Conservation (phyloP, 352 stramenopile species). For the Sclerospora graminicola region DNA sequence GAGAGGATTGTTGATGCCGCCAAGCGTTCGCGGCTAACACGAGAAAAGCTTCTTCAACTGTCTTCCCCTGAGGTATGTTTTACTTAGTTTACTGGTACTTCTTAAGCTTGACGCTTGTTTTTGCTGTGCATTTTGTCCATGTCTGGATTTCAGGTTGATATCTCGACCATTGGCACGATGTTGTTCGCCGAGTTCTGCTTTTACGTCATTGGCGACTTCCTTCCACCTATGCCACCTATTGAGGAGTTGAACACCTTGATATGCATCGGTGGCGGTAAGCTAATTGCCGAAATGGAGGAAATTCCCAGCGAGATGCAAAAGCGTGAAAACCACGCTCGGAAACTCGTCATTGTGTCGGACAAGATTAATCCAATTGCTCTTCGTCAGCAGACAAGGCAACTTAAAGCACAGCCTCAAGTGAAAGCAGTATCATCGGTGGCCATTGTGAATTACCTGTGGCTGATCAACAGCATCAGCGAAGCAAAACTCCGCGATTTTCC, state of each 20-base stretch:
- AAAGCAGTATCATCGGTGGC: conserved; percentile 23
- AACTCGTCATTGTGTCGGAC: conserved; percentile 65
- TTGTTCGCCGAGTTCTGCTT: conserved; percentile 67
- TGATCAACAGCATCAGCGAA: conserved; percentile 83
- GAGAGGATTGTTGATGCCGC: conserved; percentile 37
- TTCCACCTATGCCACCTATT: conserved; percentile 62
- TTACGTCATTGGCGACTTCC: conserved; percentile 63
- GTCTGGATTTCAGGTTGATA: conserved; percentile 1
- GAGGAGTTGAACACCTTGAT: conserved; percentile 60
- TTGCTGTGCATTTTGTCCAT: background rate
- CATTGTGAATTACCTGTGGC: conserved; percentile 80
- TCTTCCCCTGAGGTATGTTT: conserved; percentile 15
- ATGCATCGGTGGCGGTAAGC: conserved; percentile 46
- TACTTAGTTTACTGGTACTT: background rate
- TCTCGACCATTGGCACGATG: conserved; percentile 38
- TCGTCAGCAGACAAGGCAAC: conserved; percentile 24
- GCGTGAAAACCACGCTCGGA: conserved; percentile 28
- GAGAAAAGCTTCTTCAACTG: conserved; percentile 29
- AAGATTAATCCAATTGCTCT: conserved; percentile 58
- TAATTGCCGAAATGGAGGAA: conserved; percentile 43
- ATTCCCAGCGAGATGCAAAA: conserved; percentile 44
- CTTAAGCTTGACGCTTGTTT: conserved; percentile 1
- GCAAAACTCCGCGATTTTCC: conserved; percentile 40
- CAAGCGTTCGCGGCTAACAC: conserved; percentile 29
- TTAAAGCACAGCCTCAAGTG: conserved; percentile 35